phyloP scores from a whole-genome alignment of 495 filamentous ascomycete species.

The Penicillium roqueforti region DNA sequence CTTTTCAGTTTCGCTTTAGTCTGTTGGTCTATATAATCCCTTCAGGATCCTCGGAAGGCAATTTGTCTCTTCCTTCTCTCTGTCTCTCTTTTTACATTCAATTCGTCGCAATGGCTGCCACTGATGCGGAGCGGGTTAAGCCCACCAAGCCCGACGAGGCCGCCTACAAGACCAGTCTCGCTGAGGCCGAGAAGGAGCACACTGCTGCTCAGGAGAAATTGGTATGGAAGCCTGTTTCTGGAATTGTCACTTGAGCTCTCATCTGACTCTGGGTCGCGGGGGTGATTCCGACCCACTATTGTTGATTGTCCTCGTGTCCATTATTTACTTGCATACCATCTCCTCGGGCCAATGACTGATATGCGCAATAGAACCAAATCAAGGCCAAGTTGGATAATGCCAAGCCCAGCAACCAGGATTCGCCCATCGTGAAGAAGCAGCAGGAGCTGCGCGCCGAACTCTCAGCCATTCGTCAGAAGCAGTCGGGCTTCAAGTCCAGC shows the following conservation, averaged over 20 bases:
- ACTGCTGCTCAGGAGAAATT: conserved; percentile 65
- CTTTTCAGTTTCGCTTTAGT: conserved; percentile 24
- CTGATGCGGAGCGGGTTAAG: conserved; percentile 46
- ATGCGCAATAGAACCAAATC: conserved; percentile 61
- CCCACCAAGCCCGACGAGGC: conserved; percentile 55
- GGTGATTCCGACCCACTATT: conserved; percentile 3
- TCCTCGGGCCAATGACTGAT: conserved; percentile 7
- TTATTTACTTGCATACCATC: neutral
- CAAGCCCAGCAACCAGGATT: conserved; percentile 70
- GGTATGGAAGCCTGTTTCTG: conserved; percentile 50
- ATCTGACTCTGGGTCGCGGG: neutral
- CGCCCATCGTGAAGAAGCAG: conserved; percentile 67
- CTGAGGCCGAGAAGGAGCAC: conserved; percentile 79
- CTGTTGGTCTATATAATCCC: conserved; percentile 12
- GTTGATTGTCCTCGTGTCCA: conserved; percentile 3
- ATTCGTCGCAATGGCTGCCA: conserved; percentile 35
- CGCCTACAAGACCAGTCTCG: conserved; percentile 58
- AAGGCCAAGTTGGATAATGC: conserved; percentile 80
- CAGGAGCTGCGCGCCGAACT: conserved; percentile 75
- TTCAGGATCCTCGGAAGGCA: conserved; percentile 1
- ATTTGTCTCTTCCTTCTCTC: conserved; percentile 11
- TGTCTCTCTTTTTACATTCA: conserved; percentile 11
- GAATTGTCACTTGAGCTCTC: neutral
- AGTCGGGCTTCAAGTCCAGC: conserved; percentile 75
- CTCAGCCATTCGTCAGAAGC: conserved; percentile 68